Conservation (phyloP, 441 rosid genomes). For the Eutrema salsugineum region DNA sequence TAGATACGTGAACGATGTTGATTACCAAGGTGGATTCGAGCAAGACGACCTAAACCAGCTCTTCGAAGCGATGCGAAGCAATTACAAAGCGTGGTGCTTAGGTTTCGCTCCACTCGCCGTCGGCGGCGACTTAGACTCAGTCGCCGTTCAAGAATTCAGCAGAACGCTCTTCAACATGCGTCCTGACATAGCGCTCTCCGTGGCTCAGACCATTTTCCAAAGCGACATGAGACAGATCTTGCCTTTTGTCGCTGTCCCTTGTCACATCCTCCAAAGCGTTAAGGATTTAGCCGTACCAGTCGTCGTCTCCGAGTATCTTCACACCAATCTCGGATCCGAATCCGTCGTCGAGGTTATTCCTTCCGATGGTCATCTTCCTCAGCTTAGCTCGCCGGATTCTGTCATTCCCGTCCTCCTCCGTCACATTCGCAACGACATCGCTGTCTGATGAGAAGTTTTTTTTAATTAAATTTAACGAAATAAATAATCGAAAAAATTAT, state of each 20-base stretch:
- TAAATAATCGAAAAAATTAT: not conserved
- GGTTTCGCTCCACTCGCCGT: slow-evolving; percentile 85
- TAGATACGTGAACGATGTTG: slow-evolving; percentile 67
- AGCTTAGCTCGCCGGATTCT: slow-evolving; percentile 80
- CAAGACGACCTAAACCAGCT: slow-evolving; percentile 76
- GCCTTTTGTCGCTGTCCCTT: slow-evolving; percentile 59
- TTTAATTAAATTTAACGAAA: not conserved
- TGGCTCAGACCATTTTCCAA: slow-evolving; percentile 70
- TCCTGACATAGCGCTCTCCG: slow-evolving; percentile 81
- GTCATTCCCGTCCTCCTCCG: slow-evolving; percentile 72
- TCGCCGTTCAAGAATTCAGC: slow-evolving; percentile 90
- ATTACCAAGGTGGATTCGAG: slow-evolving; percentile 88
- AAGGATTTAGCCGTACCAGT: slow-evolving; percentile 94
- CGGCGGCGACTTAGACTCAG: slow-evolving; percentile 89
- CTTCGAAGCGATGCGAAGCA: slow-evolving; percentile 71
- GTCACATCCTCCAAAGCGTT: slow-evolving; percentile 79
- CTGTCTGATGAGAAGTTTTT: slow-evolving; percentile 6
- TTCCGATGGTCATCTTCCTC: slow-evolving; percentile 90
- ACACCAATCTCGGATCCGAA: slow-evolving; percentile 55
- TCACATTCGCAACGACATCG: slow-evolving; percentile 67
- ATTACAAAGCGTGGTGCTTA: slow-evolving; percentile 83
- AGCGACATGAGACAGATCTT: slow-evolving; percentile 72
- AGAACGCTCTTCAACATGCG: slow-evolving; percentile 94
- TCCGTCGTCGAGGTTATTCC: slow-evolving; percentile 83
- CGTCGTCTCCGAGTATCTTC: slow-evolving; percentile 68